Conservation (phyloP, 345 rosid species). For the Eucalyptus cloeziana region DNA sequence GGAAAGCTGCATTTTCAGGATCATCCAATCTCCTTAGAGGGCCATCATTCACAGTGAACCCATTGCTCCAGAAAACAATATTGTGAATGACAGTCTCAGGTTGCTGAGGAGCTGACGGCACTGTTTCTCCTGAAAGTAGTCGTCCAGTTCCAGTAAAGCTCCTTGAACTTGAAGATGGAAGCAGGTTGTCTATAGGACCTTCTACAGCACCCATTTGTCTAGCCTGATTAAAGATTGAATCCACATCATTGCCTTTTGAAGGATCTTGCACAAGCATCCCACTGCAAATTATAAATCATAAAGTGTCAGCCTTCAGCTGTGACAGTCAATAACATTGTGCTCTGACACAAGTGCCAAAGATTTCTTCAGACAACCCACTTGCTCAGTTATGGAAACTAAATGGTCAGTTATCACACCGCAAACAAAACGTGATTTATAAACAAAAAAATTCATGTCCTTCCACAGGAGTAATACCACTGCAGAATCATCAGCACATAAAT, state of each 20-base stretch:
- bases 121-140: constrained; percentile 72
- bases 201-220: constrained; percentile 85
- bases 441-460: background rate
- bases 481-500: background rate
- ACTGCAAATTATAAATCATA: constrained; percentile 22
- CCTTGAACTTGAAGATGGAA: constrained; percentile 67
- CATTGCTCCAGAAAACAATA: constrained; percentile 82
- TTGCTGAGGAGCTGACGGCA: constrained; percentile 67
- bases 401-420: background rate
- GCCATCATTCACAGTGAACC: constrained; percentile 88
- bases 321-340: background rate
- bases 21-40: constrained; percentile 83
- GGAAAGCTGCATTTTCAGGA: constrained; percentile 86
- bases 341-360: background rate
- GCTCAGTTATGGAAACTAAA: background rate
- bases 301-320: background rate
- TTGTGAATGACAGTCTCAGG: constrained; percentile 69
- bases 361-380: background rate
- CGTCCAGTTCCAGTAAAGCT: constrained; percentile 82
- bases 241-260: constrained; percentile 64
- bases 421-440: background rate
- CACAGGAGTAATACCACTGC: background rate
- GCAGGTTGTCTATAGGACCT: constrained; percentile 54
- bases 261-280: constrained; percentile 99
- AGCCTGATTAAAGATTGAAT: constrained; percentile 87